Conservation (phyloP, 257 asterid species). For the Misopates orontium region DNA sequence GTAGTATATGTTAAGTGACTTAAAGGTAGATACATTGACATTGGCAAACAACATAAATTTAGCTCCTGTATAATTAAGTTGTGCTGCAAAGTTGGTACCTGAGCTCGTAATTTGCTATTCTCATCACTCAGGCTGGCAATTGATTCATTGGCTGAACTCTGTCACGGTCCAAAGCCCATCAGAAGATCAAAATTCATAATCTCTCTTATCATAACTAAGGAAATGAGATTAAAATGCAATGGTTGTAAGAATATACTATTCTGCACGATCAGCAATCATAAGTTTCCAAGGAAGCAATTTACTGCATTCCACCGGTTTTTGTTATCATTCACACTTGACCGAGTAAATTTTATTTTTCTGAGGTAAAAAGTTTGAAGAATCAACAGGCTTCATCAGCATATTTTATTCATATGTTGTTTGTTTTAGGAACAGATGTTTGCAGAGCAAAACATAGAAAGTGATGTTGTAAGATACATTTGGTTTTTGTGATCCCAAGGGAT, state of each 20-base stretch:
- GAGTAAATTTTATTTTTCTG: not conserved
- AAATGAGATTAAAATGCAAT: slow-evolving; percentile 4
- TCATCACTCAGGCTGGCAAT: slow-evolving; percentile 50
- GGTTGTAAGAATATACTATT: slow-evolving; percentile 1
- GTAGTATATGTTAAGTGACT: slow-evolving; percentile 9
- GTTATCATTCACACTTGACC: not conserved
- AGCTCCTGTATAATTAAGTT: slow-evolving; percentile 1
- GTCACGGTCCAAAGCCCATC: slow-evolving; percentile 34
- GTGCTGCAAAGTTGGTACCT: slow-evolving; percentile 47
- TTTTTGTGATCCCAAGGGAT: slow-evolving; percentile 2
- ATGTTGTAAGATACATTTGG: slow-evolving; percentile 23
- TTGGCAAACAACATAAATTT: not conserved
- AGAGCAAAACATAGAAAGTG: not conserved
- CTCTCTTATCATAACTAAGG: slow-evolving; percentile 17
- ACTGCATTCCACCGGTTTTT: slow-evolving; percentile 8
- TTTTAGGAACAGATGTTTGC: slow-evolving; percentile 2
- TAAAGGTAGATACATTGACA: slow-evolving; percentile 18
- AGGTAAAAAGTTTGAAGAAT: not conserved
- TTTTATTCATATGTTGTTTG: slow-evolving; percentile 12
- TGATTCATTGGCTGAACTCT: slow-evolving; percentile 55
- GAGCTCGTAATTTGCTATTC: slow-evolving; percentile 51
- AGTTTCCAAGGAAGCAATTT: slow-evolving; percentile 18
- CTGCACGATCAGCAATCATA: slow-evolving; percentile 4
- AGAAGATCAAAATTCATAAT: slow-evolving; percentile 26
- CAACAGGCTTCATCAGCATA: not conserved